These are phyloP conservation scores for Acanthamoeba rhysodes DNA, from an alignment of 208 protist genomes.

Conservation along the genomic window DNA sequence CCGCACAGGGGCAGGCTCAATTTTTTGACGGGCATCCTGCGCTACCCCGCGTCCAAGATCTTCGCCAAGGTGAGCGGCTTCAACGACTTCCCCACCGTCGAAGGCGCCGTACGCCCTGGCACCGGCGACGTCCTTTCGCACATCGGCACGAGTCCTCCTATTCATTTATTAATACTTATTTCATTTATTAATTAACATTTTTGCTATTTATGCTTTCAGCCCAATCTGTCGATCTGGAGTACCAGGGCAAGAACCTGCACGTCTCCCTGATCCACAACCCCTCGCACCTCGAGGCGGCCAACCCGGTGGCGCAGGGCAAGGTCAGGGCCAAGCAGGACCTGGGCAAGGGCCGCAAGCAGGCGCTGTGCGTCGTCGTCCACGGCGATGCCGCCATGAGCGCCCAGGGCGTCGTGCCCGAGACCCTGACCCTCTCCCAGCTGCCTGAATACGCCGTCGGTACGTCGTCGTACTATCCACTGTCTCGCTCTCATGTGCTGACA, in stretches of 20 bases:
- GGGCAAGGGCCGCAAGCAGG: neutral
- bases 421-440: slow-evolving; percentile 80
- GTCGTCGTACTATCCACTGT: neutral
- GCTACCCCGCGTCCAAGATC: slow-evolving; percentile 65
- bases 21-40: slow-evolving; percentile 57
- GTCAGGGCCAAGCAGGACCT: slow-evolving; percentile 81
- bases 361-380: slow-evolving; percentile 82
- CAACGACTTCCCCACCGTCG: slow-evolving; percentile 75
- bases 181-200: neutral
- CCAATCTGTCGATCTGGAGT: slow-evolving; percentile 72
- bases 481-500: neutral
- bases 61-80: slow-evolving; percentile 66
- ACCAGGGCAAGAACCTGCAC: slow-evolving; percentile 71
- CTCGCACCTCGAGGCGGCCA: slow-evolving; percentile 84
- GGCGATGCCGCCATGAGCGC: slow-evolving; percentile 85
- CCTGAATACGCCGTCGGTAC: slow-evolving; percentile 75
- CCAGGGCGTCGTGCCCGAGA: slow-evolving; percentile 87
- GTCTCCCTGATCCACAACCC: slow-evolving; percentile 87
- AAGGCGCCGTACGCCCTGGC: slow-evolving; percentile 28
- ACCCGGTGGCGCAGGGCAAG: slow-evolving; percentile 86
- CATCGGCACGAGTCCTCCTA: slow-evolving; percentile 73
- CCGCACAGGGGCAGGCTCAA: slow-evolving; percentile 86
- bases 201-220: neutral
- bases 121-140: slow-evolving; percentile 88
- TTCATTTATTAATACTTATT: neutral